Conservation (phyloP, 441 rosid genomes). For the Raphanus hybrid region DNA sequence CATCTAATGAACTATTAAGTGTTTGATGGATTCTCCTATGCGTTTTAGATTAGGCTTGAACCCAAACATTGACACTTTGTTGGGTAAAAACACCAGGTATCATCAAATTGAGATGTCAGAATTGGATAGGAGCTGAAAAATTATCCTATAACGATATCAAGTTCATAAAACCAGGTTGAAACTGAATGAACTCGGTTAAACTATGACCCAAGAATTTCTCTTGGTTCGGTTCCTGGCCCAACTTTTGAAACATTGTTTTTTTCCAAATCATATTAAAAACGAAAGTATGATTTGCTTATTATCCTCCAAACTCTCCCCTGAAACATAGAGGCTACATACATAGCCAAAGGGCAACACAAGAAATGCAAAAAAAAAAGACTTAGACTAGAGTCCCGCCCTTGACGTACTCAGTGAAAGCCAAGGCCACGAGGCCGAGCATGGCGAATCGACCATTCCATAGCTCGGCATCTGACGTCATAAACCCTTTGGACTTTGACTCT, state of each 20-base stretch:
- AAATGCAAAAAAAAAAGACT: background rate
- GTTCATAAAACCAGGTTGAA: background rate
- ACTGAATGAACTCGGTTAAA: background rate
- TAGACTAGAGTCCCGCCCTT: slow-evolving; percentile 62
- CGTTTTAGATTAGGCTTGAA: too few species aligned
- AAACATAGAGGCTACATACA: background rate
- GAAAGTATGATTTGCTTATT: background rate
- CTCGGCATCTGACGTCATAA: slow-evolving; percentile 85
- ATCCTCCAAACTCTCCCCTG: background rate
- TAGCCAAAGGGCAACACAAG: background rate
- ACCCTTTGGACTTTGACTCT: slow-evolving; percentile 56
- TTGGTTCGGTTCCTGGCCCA: background rate
- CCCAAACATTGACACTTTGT: too few species aligned
- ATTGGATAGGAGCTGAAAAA: too few species aligned
- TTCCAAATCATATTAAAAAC: background rate
- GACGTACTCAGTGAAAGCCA: slow-evolving; percentile 74
- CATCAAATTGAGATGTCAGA: too few species aligned
- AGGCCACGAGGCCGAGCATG: slow-evolving; percentile 76
- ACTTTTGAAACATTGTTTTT: background rate
- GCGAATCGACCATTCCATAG: slow-evolving; percentile 86
- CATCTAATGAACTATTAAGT: too few species aligned
- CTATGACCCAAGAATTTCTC: background rate
- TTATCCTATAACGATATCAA: too few species aligned
- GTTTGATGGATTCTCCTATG: too few species aligned
- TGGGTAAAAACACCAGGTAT: too few species aligned